Base-by-base conservation (phyloP, 768 basidiomycete species). In the Russula vinacea region DNA sequence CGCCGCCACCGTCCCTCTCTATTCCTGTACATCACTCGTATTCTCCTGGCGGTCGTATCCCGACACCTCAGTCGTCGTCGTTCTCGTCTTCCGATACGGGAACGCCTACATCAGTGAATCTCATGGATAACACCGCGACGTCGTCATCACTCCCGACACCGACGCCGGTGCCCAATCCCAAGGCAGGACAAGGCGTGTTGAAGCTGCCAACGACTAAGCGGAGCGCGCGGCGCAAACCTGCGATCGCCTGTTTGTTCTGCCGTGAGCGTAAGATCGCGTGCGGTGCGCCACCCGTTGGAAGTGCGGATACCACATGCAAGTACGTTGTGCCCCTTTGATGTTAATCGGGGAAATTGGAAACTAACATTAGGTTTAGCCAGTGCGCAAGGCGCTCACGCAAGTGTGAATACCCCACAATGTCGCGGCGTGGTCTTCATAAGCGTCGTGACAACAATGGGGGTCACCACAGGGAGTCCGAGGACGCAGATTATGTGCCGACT, bases 191-290 rank as follows among this genome's bases (percentile, higher is more conserved):
- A n/a, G 62, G 63, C 1, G 66, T 67, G 53, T 47, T 65, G 24
- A 67, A 67, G 35, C 44, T 65, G 14, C 66, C 66, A 39, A 45
- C 50, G 53, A 69, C 64, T 13, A 58, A 52, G 35, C 65, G 61
- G 40, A 61, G 55, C n/a, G 53, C 45, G 40, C 59, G 40, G 58
- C 67, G 67, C 60, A 69, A 65, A 24, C 71, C 66, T 32, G 66
- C 73, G 35, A 67, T 77, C 26, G 77, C 78, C 8, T 79, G 78
- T 61, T 70, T 75, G 16, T 79, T 79, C 62, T 79, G 78, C 62
- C 70, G 77, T 22, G 77, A 78, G 61, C 74, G 78, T 32, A 79
- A 79, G 72, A 78, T 79, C 51, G 77, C 77, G 1, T 79, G 78
- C 64, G 75, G 66, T 19, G 62, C 66, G 59, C 68, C 68, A 14